Conservation (phyloP, 2,329 filamentous ascomycete genomes). For the Claviceps sp. region DNA sequence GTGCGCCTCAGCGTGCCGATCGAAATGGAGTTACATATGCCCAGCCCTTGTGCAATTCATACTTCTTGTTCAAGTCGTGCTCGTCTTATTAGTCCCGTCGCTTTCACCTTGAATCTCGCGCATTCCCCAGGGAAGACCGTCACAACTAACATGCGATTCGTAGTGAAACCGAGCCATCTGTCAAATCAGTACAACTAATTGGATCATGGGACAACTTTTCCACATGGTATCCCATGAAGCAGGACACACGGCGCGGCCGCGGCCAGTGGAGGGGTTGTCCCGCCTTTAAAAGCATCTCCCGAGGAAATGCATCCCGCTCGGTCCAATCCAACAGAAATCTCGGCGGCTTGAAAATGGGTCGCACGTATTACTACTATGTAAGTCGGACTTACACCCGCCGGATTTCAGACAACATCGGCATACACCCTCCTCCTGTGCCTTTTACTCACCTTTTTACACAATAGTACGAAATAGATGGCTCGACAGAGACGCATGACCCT, state of each 20-base stretch:
- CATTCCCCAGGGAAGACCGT: not conserved
- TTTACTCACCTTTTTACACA: not conserved
- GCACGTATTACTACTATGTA: conserved; percentile 93
- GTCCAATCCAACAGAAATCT: conserved; percentile 36
- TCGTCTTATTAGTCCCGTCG: not conserved
- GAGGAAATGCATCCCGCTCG: conserved; percentile 50
- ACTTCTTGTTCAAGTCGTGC: too few species aligned
- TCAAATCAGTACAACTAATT: conserved; percentile 62
- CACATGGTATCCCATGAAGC: conserved; percentile 65
- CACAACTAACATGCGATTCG: conserved; percentile 12
- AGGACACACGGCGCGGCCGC: conserved; percentile 59
- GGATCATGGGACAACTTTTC: conserved; percentile 96
- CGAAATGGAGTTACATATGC: too few species aligned
- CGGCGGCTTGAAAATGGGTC: conserved; percentile 81
- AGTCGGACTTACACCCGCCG: conserved; percentile 20
- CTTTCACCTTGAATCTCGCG: not conserved
- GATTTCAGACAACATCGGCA: not conserved
- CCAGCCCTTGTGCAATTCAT: too few species aligned
- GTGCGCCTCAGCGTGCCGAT: not conserved
- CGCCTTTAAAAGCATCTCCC: conserved; percentile 73
- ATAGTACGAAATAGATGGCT: conserved; percentile 76
- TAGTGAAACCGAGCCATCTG: conserved; percentile 47
- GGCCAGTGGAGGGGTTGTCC: conserved; percentile 82
- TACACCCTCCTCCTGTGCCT: not conserved
- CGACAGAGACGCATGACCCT: conserved; percentile 63